A percentile compares a stretch with the other conserved stretches of the same genome.
Evolutionary conservation across 129 eudicot genomes (phyloP).

Genomic region (Tagetes erecta): DNA sequence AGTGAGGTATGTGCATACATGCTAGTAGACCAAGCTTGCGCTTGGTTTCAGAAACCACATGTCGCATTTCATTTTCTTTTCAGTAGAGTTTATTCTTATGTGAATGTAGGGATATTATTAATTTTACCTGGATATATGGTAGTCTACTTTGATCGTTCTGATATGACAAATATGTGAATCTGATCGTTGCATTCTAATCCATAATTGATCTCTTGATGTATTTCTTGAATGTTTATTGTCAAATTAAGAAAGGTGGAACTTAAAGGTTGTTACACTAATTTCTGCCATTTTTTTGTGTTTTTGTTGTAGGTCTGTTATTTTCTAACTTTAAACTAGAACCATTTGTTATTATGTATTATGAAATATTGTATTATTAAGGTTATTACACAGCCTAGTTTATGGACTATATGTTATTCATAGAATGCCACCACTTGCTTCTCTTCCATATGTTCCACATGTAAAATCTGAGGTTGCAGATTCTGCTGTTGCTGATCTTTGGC

Average conservation of each 20-base stretch:
- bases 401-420: slow-evolving; percentile 18
- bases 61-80: slow-evolving; percentile 23
- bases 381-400: slow-evolving; percentile 18
- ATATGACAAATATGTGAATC: slow-evolving; percentile 23
- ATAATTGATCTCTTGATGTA: neutral
- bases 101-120: neutral
- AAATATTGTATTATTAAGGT: slow-evolving; percentile 9
- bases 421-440: slow-evolving; percentile 34
- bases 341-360: neutral
- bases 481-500: slow-evolving; percentile 36
- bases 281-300: slow-evolving; percentile 12
- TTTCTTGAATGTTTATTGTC: neutral
- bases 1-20: slow-evolving; percentile 76
- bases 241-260: slow-evolving; percentile 4
- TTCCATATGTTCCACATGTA: slow-evolving; percentile 43
- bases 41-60: slow-evolving; percentile 29
- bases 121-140: slow-evolving; percentile 19
- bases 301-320: slow-evolving; percentile 3
- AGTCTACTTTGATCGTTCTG: slow-evolving; percentile 26
- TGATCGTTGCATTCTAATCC: slow-evolving; percentile 17
- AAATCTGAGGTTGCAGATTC: slow-evolving; percentile 51
- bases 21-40: slow-evolving; percentile 27
- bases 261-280: slow-evolving; percentile 14
- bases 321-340: slow-evolving; percentile 11
- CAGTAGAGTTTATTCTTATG: slow-evolving; percentile 23